phyloP scores from a whole-genome alignment of 2,329 filamentous ascomycete genomes.

The Fusarium sarcochroum region DNA sequence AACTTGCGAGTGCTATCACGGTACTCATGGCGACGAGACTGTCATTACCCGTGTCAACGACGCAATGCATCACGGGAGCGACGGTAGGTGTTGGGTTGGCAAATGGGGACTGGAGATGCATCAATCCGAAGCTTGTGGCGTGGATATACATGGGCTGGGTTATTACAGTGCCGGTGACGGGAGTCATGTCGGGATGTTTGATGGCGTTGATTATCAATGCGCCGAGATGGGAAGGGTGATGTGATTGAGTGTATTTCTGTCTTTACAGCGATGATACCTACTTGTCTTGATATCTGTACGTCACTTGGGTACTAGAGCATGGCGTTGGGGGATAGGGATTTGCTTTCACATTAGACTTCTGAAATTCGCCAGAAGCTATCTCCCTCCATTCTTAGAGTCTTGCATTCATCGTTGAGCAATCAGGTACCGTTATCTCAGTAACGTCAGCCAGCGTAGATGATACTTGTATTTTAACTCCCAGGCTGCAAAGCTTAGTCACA shows the following conservation, averaged over 20 bases:
- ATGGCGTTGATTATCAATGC: slow-evolving; percentile 70
- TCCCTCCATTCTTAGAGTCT: no score
- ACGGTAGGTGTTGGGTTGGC: slow-evolving; percentile 74
- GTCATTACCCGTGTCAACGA: slow-evolving; percentile 73
- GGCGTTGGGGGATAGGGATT: slow-evolving; percentile 26
- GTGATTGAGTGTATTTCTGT: not conserved
- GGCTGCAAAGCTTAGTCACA: no score
- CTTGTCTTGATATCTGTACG: not conserved
- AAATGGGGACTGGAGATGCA: slow-evolving; percentile 69
- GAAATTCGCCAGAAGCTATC: no score
- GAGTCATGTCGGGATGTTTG: slow-evolving; percentile 63
- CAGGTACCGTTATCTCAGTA: no score
- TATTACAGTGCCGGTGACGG: slow-evolving; percentile 65
- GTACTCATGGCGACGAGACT: slow-evolving; percentile 70
- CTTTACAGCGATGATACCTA: slow-evolving; percentile 15
- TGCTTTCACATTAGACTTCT: not conserved
- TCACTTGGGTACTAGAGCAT: slow-evolving; percentile 1
- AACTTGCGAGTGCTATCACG: slow-evolving; percentile 72
- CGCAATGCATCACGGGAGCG: slow-evolving; percentile 75
- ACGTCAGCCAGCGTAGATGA: no score
- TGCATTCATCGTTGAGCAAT: no score
- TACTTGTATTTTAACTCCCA: no score
- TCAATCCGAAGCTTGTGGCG: slow-evolving; percentile 72
- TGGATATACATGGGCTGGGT: slow-evolving; percentile 71
- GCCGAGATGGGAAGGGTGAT: slow-evolving; percentile 54